Percentiles rank a stretch among this genome's conserved stretches.
These are phyloP conservation scores for Phytophthora meadii DNA, from an alignment of 352 stramenopile species.

Conservation along the genomic window DNA sequence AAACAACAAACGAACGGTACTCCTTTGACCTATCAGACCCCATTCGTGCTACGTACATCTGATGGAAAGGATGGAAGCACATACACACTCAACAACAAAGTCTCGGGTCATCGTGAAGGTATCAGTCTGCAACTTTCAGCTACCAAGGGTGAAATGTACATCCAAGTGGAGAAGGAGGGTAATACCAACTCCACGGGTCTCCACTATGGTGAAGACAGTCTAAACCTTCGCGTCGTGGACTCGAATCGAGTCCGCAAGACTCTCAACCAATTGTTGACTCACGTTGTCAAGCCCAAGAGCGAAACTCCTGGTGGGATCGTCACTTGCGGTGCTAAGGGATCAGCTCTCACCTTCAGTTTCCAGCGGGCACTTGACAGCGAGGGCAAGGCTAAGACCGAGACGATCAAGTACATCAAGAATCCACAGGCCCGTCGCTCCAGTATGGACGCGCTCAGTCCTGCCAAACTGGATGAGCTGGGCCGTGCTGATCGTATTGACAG, in stretches of 20 bases:
- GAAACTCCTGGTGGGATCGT: conserved; percentile 54
- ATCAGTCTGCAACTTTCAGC: conserved; percentile 57
- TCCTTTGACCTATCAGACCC: conserved; percentile 66
- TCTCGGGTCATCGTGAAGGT: conserved; percentile 53
- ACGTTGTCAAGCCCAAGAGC: conserved; percentile 59
- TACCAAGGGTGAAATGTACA: conserved; percentile 79
- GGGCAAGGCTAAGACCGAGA: conserved; percentile 36
- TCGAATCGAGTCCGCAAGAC: conserved; percentile 79
- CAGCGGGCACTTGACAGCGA: conserved; percentile 29
- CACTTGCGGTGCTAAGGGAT: conserved; percentile 52
- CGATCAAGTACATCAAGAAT: conserved; percentile 57
- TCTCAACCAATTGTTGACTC: conserved; percentile 66
- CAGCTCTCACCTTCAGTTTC: conserved; percentile 51
- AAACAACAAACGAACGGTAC: conserved; percentile 56
- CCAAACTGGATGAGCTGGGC: conserved; percentile 57
- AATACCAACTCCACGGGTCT: conserved; percentile 55
- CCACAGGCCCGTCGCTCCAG: conserved; percentile 54
- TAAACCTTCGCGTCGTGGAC: conserved; percentile 67
- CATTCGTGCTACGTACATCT: conserved; percentile 73
- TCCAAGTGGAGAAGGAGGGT: conserved; percentile 66
- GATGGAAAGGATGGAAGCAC: conserved; percentile 50
- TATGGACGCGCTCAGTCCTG: conserved; percentile 41
- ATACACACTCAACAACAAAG: conserved; percentile 87
- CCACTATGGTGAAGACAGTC: conserved; percentile 45
- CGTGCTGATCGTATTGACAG: conserved; percentile 52